Percentiles rank a stretch among this genome's conserved stretches.
phyloP scores from a whole-genome alignment of 202 grass and related monocot genomes.

The Zizania palustris region DNA sequence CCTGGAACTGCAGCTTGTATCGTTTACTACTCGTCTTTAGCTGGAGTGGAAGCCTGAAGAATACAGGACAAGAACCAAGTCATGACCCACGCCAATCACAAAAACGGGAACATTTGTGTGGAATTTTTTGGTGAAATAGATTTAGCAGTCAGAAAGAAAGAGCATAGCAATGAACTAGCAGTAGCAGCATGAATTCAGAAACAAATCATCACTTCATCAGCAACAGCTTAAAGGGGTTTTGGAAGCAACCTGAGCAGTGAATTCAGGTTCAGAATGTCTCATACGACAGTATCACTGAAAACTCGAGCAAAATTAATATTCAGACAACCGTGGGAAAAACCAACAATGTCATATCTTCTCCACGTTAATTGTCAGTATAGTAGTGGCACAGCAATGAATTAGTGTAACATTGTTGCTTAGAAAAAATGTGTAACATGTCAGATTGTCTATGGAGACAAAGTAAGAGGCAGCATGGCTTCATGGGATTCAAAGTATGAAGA shows the following conservation, averaged over 20 bases:
- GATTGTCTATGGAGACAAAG: background rate
- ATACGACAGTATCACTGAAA: slow-evolving; percentile 32
- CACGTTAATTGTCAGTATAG: background rate
- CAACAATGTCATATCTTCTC: background rate
- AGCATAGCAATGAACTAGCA: background rate
- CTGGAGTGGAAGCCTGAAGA: slow-evolving; percentile 64
- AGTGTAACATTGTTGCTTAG: background rate
- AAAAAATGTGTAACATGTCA: background rate
- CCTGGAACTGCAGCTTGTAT: slow-evolving; percentile 86
- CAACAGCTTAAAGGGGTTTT: slow-evolving; percentile 14
- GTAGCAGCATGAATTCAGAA: slow-evolving; percentile 28
- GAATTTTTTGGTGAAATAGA: slow-evolving; percentile 20
- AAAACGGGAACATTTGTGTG: slow-evolving; percentile 4
- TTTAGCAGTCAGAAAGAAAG: slow-evolving; percentile 36
- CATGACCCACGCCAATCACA: slow-evolving; percentile 3
- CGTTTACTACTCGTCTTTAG: slow-evolving; percentile 64
- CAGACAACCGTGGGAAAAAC: background rate
- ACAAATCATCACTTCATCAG: background rate
- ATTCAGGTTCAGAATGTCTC: background rate
- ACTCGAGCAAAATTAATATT: slow-evolving; percentile 14
- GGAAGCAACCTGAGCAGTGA: background rate
- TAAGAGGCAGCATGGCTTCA: background rate
- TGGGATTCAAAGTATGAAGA: slow-evolving; percentile 11
- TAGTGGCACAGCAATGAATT: background rate
- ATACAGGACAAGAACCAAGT: slow-evolving; percentile 37